These are phyloP conservation scores for Aureobasidium uvarum DNA, from an alignment of 2,329 filamentous ascomycete species.

Conservation along the genomic window DNA sequence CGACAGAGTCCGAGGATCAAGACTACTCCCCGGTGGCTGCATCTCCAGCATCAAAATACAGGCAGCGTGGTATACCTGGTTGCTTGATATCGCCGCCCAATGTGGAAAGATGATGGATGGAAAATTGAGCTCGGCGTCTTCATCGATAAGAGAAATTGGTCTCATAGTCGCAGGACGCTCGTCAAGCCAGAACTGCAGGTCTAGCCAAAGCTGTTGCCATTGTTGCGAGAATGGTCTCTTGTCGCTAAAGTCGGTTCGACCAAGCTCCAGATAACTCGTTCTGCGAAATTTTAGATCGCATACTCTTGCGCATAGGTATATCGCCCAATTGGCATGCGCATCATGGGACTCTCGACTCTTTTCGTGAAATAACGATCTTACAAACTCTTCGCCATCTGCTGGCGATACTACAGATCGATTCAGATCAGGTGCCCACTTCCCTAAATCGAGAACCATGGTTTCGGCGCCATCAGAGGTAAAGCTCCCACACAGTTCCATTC, in stretches of 20 bases:
- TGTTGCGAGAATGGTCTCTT: constrained; percentile 7
- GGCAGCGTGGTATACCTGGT: constrained; percentile 19
- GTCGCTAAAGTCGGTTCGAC: background rate
- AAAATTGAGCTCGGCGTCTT: background rate
- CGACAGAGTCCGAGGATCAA: background rate
- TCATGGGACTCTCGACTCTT: constrained; percentile 6
- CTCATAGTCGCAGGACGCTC: constrained; percentile 9
- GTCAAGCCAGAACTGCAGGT: constrained; percentile 12
- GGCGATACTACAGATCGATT: background rate
- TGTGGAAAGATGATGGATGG: constrained; percentile 11
- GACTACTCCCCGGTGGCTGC: constrained; percentile 6
- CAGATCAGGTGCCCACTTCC: constrained; percentile 6
- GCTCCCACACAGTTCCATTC: constrained; percentile 10
- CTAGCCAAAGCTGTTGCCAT: constrained; percentile 12
- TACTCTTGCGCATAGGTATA: constrained; percentile 8
- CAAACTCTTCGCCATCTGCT: background rate
- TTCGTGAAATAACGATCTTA: constrained; percentile 3
- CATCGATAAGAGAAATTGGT: constrained; percentile 2
- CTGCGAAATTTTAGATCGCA: constrained; percentile 16
- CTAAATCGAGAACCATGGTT: constrained; percentile 4
- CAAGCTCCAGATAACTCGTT: constrained; percentile 13
- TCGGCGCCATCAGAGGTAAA: constrained; percentile 7
- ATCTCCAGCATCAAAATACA: constrained; percentile 17
- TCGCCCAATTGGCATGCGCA: constrained; percentile 17
- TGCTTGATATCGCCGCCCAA: constrained; percentile 15